These are phyloP conservation scores for Hymenoscyphus linearis DNA, from an alignment of 2,329 filamentous ascomycete genomes.

Conservation along the genomic window DNA sequence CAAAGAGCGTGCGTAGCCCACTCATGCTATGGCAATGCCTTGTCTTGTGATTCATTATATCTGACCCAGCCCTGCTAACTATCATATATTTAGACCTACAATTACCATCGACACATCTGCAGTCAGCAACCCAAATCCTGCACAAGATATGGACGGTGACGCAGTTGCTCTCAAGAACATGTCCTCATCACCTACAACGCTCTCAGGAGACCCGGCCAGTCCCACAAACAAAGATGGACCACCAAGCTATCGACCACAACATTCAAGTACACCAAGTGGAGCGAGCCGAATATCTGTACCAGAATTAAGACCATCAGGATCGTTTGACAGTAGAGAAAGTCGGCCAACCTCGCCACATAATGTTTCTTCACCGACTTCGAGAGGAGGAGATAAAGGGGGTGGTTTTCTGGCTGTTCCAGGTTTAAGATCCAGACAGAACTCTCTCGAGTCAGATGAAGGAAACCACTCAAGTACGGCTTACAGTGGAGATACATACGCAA, in stretches of 20 bases:
- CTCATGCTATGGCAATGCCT: neutral
- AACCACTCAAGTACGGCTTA: constrained; percentile 41
- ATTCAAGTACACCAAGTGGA: constrained; percentile 26
- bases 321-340: constrained; percentile 56
- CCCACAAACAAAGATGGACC: constrained; percentile 31
- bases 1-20: constrained; percentile 31
- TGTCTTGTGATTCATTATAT: neutral
- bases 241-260: constrained; percentile 17
- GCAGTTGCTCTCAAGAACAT: constrained; percentile 32
- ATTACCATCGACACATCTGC: constrained; percentile 54
- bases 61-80: constrained; percentile 10
- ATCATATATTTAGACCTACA: constrained; percentile 36
- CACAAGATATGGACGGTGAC: constrained; percentile 31
- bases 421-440: constrained; percentile 58
- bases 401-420: constrained; percentile 60
- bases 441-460: constrained; percentile 56
- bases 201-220: constrained; percentile 32
- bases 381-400: constrained; percentile 41
- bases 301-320: constrained; percentile 48
- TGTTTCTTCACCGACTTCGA: constrained; percentile 55
- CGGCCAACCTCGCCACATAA: constrained; percentile 64
- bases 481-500: constrained; percentile 38
- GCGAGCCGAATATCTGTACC: constrained; percentile 31
- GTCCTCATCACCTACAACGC: constrained; percentile 33
- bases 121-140: constrained; percentile 35